Evolutionary conservation across 768 basidiomycete genomes (phyloP).

Genomic region (Dacryopinax primogenitus): DNA sequence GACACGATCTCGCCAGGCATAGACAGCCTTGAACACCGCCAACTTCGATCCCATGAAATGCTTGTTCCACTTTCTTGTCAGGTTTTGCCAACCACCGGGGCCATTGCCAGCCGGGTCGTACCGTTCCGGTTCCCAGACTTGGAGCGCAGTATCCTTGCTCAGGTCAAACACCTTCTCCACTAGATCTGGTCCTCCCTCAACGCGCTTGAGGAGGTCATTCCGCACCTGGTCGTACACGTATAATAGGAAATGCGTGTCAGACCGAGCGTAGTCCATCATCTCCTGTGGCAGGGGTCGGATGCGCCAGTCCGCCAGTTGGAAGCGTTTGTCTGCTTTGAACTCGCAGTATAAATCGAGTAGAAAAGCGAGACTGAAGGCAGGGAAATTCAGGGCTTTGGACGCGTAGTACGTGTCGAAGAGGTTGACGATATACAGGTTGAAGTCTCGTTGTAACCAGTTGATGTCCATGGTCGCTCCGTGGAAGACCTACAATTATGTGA

Average conservation of each 20-base stretch:
- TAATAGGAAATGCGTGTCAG: slow-evolving; percentile 91
- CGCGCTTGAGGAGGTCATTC: slow-evolving; percentile 54
- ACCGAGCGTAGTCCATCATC: slow-evolving; percentile 86
- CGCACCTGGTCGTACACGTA: slow-evolving; percentile 86
- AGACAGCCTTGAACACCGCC: slow-evolving; percentile 56
- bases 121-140: slow-evolving; percentile 50
- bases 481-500: slow-evolving; percentile 48
- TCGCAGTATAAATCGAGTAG: slow-evolving; percentile 82
- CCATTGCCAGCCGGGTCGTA: slow-evolving; percentile 61
- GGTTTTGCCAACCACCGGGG: slow-evolving; percentile 58
- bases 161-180: slow-evolving; percentile 54
- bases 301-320: slow-evolving; percentile 96
- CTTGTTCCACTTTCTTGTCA: slow-evolving; percentile 78
- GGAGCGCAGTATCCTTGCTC: slow-evolving; percentile 64
- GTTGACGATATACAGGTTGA: slow-evolving; percentile 84
- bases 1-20: slow-evolving; percentile 68
- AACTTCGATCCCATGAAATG: slow-evolving; percentile 36
- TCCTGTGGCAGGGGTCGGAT: slow-evolving; percentile 81
- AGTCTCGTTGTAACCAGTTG: slow-evolving; percentile 92
- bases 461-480: slow-evolving; percentile 94
- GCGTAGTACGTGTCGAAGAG: slow-evolving; percentile 98
- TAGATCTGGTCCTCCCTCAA: slow-evolving; percentile 28
- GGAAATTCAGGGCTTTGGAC: slow-evolving; percentile 71
- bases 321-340: slow-evolving; percentile 84
- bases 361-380: slow-evolving; percentile 68